A percentile compares a stretch with the other conserved stretches of the same genome.
These are phyloP conservation scores for Colletotrichum costaricense DNA, from an alignment of 2,329 filamentous ascomycete genomes.

Conservation along the genomic window DNA sequence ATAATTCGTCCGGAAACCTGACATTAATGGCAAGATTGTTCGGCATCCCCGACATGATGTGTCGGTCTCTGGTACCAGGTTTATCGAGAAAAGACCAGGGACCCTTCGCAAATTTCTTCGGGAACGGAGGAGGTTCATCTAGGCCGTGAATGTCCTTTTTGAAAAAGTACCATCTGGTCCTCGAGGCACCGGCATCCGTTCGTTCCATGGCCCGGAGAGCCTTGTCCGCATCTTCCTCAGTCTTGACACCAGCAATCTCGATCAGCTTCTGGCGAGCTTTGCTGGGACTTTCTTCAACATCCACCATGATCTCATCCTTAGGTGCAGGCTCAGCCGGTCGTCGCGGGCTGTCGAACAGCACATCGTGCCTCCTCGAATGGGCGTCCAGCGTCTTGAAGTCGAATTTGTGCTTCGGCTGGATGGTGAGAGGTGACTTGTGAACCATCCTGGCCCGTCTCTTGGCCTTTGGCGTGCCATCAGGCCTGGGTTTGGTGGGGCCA, in stretches of 20 bases:
- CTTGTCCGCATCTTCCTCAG: conserved; percentile 56
- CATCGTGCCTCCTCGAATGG: conserved; percentile 68
- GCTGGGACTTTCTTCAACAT: conserved; percentile 28
- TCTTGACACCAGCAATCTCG: conserved; percentile 42
- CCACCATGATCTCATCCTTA: conserved; percentile 41
- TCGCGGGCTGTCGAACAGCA: conserved; percentile 66
- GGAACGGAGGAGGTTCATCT: conserved; percentile 48
- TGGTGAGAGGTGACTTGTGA: conserved; percentile 60
- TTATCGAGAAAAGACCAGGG: conserved; percentile 63
- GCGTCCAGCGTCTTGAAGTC: conserved; percentile 71
- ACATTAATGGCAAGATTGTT: conserved; percentile 56
- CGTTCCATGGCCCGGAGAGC: conserved; percentile 62
- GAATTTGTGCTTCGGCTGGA: conserved; percentile 69
- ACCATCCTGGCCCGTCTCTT: conserved; percentile 57
- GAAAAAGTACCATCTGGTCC: conserved; percentile 63
- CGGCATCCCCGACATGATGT: conserved; percentile 72
- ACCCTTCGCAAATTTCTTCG: conserved; percentile 49
- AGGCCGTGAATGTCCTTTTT: conserved; percentile 43
- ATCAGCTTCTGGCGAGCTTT: conserved; percentile 35
- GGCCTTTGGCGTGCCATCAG: conserved; percentile 56
- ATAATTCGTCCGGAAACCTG: conserved; percentile 71
- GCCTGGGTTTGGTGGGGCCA: conserved; percentile 19
- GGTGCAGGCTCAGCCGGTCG: conserved; percentile 52
- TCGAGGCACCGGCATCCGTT: conserved; percentile 51
- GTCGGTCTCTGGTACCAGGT: conserved; percentile 63